These are phyloP conservation scores for Phytophthora kernoviae DNA, from an alignment of 352 stramenopile genomes.

Conservation along the genomic window DNA sequence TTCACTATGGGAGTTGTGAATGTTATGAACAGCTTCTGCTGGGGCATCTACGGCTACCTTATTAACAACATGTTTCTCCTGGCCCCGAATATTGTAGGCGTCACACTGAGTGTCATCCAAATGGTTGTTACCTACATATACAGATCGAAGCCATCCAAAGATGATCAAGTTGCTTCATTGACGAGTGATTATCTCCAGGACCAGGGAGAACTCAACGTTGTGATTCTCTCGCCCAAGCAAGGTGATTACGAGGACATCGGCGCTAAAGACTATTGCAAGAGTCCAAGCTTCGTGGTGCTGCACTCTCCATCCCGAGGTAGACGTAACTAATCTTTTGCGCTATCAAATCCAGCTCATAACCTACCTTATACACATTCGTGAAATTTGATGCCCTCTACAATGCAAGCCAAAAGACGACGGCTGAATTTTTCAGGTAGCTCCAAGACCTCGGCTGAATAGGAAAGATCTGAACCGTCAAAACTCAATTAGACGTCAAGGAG, in stretches of 20 bases:
- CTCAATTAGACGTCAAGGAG: too few species aligned
- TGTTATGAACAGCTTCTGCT: conserved; percentile 27
- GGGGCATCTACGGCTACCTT: conserved; percentile 19
- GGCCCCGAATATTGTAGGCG: conserved; percentile 36
- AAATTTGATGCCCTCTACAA: too few species aligned
- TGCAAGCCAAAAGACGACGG: too few species aligned
- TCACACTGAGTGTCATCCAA: conserved; percentile 38
- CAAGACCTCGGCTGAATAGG: too few species aligned
- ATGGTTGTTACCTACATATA: conserved; percentile 50
- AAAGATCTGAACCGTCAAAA: too few species aligned
- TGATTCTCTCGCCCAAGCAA: conserved; percentile 6
- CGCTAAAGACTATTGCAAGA: not conserved
- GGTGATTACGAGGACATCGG: not conserved
- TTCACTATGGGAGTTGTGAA: conserved; percentile 30
- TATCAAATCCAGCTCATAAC: too few species aligned
- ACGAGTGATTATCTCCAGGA: conserved; percentile 10
- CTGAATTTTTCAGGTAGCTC: too few species aligned
- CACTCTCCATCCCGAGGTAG: conserved; percentile 5
- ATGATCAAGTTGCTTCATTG: conserved; percentile 9
- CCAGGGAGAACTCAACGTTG: conserved; percentile 2
- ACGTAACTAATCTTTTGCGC: not conserved
- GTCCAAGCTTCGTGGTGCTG: conserved; percentile 8
- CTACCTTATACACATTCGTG: too few species aligned
- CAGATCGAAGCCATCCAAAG: conserved; percentile 24
- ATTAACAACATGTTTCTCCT: conserved; percentile 39